A percentile compares a stretch with the other conserved stretches of the same genome.
phyloP scores from a whole-genome alignment of 1,139 yeast species.

The Casaregolazyma lundiana region DNA sequence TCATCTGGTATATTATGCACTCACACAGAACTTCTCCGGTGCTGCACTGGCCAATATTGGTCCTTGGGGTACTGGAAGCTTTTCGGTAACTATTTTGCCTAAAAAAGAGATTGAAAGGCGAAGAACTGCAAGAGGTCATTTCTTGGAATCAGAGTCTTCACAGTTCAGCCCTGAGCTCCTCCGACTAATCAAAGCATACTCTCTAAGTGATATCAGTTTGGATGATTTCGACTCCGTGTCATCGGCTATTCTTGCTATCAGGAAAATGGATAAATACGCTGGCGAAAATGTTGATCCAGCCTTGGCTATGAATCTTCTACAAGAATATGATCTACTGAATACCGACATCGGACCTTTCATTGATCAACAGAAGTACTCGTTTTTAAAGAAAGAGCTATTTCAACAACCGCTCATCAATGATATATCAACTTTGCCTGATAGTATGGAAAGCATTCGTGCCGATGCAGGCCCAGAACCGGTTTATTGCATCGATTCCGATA shows the following conservation, averaged over 20 bases:
- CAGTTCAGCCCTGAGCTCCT: slow-evolving; percentile 11
- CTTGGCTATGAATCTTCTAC: slow-evolving; percentile 18
- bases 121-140: slow-evolving; percentile 6
- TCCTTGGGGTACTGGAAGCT: slow-evolving; percentile 11
- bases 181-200: slow-evolving; percentile 21
- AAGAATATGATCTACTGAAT: slow-evolving; percentile 15
- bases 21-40: slow-evolving; percentile 7
- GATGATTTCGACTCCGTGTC: slow-evolving; percentile 23
- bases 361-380: slow-evolving; percentile 18
- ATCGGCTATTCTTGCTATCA: slow-evolving; percentile 20
- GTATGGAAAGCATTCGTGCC: slow-evolving; percentile 15
- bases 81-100: slow-evolving; percentile 11
- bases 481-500: slow-evolving; percentile 77
- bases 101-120: slow-evolving; percentile 7
- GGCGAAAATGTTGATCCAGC: slow-evolving; percentile 13
- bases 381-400: slow-evolving; percentile 13
- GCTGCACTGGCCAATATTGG: slow-evolving; percentile 7
- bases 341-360: slow-evolving; percentile 18
- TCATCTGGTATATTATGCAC: slow-evolving; percentile 15
- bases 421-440: slow-evolving; percentile 11
- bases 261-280: slow-evolving; percentile 12
- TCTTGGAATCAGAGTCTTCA: neutral
- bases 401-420: slow-evolving; percentile 11
- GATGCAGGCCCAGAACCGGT: slow-evolving; percentile 45
- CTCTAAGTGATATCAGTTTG: slow-evolving; percentile 23